Evolutionary conservation across 768 basidiomycete genomes (phyloP).

Genomic region (Omphalotus guepiniiformis): DNA sequence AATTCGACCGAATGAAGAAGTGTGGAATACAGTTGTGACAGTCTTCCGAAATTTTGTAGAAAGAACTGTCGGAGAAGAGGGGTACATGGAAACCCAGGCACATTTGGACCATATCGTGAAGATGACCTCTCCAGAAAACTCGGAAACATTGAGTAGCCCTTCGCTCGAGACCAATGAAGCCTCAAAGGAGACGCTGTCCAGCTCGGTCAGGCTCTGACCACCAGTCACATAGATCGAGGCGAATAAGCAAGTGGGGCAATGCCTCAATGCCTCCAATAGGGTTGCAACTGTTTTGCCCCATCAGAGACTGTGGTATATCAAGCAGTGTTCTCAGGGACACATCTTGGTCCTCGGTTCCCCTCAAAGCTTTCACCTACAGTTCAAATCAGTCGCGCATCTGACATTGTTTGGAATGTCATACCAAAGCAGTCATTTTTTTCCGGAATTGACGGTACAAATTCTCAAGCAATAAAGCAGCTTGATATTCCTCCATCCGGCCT

Average conservation of each 20-base stretch:
- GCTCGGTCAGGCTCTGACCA: slow-evolving; percentile 35
- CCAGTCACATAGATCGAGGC: slow-evolving; percentile 55
- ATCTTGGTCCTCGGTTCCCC: slow-evolving; percentile 52
- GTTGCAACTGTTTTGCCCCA: slow-evolving; percentile 5
- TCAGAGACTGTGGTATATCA: slow-evolving; percentile 2
- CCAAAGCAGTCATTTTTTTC: slow-evolving; percentile 52
- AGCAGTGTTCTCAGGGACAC: slow-evolving; percentile 12
- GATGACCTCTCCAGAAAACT: too few species aligned
- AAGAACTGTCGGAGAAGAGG: too few species aligned
- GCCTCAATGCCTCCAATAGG: slow-evolving; percentile 50
- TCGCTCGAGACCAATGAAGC: too few species aligned
- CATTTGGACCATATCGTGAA: too few species aligned
- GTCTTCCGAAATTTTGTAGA: too few species aligned
- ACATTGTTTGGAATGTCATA: slow-evolving; percentile 28
- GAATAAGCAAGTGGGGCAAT: slow-evolving; percentile 49
- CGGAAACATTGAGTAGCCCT: too few species aligned
- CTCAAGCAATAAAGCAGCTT: slow-evolving; percentile 54
- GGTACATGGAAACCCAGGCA: too few species aligned
- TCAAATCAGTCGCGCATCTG: slow-evolving; percentile 8
- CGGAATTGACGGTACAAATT: slow-evolving; percentile 51
- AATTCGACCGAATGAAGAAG: too few species aligned
- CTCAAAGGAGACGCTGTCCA: slow-evolving; percentile 20
- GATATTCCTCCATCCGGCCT: slow-evolving; percentile 55
- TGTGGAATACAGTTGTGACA: too few species aligned
- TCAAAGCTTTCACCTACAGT: slow-evolving; percentile 50